Evolutionary conservation across 1,139 yeast genomes (phyloP).

Genomic region (Kluyveromyces marxianus): DNA sequence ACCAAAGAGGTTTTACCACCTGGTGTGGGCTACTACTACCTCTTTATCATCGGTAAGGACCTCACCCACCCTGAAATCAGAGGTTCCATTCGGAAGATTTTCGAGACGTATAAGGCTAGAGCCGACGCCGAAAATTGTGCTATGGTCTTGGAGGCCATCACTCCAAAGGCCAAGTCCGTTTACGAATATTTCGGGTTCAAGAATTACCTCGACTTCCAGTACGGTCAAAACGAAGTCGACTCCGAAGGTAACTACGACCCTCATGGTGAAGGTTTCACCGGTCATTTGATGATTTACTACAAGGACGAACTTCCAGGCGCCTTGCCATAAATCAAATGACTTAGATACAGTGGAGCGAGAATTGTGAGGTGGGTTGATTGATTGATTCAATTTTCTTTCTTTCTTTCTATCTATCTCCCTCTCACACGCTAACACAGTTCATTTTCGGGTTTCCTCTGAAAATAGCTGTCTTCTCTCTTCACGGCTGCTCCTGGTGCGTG

Average conservation of each 20-base stretch:
- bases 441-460: too few relatives aligned
- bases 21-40: conserved; percentile 24
- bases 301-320: conserved; percentile 17
- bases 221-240: conserved; percentile 29
- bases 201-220: conserved; percentile 23
- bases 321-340: neutral
- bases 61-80: conserved; percentile 18
- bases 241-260: conserved; percentile 22
- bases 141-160: conserved; percentile 30
- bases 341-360: neutral
- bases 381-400: too few relatives aligned
- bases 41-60: conserved; percentile 29
- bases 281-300: conserved; percentile 27
- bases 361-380: too few relatives aligned
- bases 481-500: too few relatives aligned
- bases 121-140: conserved; percentile 29
- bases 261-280: conserved; percentile 28
- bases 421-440: too few relatives aligned
- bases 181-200: conserved; percentile 32
- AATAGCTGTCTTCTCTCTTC: too few relatives aligned
- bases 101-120: conserved; percentile 24
- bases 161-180: conserved; percentile 29
- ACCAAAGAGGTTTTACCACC: conserved; percentile 20
- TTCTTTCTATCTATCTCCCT: too few relatives aligned
- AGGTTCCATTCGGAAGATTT: conserved; percentile 29